Evolutionary conservation across 176 grass and related monocot genomes (phyloP).

Genomic region (Rhynchospora pubera): DNA sequence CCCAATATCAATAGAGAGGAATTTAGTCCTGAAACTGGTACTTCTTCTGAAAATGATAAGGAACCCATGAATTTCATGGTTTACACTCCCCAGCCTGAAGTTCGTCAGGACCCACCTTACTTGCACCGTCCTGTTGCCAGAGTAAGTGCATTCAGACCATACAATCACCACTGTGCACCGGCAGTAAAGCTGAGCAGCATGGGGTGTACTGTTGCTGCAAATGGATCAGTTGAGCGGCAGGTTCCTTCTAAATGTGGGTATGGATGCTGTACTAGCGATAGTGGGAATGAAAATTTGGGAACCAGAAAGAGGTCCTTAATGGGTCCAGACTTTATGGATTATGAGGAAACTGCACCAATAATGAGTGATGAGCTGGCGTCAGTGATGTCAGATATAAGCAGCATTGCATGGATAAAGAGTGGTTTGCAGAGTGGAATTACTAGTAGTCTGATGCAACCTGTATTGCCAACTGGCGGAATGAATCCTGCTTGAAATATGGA

Average conservation of each 20-base stretch:
- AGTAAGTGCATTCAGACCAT: constrained; percentile 76
- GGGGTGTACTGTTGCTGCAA: constrained; percentile 40
- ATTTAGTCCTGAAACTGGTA: constrained; percentile 3
- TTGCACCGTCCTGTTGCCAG: constrained; percentile 59
- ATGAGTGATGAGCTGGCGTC: constrained; percentile 55
- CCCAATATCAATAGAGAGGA: constrained; percentile 11
- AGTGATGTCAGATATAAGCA: constrained; percentile 84
- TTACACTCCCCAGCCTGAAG: not conserved
- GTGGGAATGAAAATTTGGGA: constrained; percentile 6
- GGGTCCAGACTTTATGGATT: constrained; percentile 93
- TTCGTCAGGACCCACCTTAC: constrained; percentile 51
- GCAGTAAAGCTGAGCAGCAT: constrained; percentile 30
- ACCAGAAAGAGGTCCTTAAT: constrained; percentile 44
- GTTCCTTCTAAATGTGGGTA: constrained; percentile 76
- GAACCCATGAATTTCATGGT: constrained; percentile 18
- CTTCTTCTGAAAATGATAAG: constrained; percentile 15
- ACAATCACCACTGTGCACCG: constrained; percentile 20
- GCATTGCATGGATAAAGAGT: constrained; percentile 93
- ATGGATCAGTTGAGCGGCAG: constrained; percentile 33
- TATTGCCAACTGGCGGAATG: constrained; percentile 26
- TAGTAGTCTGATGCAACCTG: constrained; percentile 38
- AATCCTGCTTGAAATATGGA: constrained; percentile 21
- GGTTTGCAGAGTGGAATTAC: constrained; percentile 49
- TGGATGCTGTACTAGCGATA: constrained; percentile 51
- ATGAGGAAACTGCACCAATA: constrained; percentile 63